These are phyloP conservation scores for Picochlorum sp. DNA, from an alignment of 139 green algal species.

Conservation along the genomic window DNA sequence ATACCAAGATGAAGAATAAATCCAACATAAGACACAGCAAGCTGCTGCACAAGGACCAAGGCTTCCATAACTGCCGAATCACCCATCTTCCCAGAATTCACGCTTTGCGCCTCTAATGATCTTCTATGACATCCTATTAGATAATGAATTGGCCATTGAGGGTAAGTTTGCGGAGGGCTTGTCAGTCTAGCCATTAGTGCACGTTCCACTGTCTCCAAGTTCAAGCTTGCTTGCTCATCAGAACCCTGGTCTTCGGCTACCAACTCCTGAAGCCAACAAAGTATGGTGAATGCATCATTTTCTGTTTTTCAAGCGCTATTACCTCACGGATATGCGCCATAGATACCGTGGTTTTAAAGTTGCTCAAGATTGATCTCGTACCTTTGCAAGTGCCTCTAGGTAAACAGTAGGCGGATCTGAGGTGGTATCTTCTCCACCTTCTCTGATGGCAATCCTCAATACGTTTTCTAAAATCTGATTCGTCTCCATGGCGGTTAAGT, in stretches of 20 bases:
- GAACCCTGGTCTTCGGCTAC: not conserved
- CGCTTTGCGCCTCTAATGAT: conserved; percentile 1
- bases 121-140: conserved; percentile 44
- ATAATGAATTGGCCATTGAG: conserved; percentile 62
- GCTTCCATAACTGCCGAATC: conserved; percentile 9
- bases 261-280: conserved; percentile 2
- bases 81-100: not conserved
- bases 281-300: too few relatives aligned
- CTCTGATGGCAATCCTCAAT: too few relatives aligned
- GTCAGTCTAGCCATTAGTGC: conserved; percentile 68
- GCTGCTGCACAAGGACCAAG: conserved; percentile 41
- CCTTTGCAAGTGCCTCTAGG: too few relatives aligned
- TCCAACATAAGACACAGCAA: conserved; percentile 70
- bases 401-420: too few relatives aligned
- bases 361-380: too few relatives aligned
- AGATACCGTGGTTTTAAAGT: too few relatives aligned
- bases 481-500: too few relatives aligned
- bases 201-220: conserved; percentile 44
- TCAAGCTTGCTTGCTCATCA: conserved; percentile 19
- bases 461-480: too few relatives aligned
- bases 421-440: too few relatives aligned
- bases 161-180: conserved; percentile 38
- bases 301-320: too few relatives aligned
- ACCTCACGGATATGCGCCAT: too few relatives aligned
- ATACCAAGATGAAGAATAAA: conserved; percentile 61